A percentile compares a stretch with the other conserved stretches of the same genome.
These are phyloP conservation scores for Oryza glumipatula DNA, from an alignment of 176 grass and related monocot species.

Conservation along the genomic window DNA sequence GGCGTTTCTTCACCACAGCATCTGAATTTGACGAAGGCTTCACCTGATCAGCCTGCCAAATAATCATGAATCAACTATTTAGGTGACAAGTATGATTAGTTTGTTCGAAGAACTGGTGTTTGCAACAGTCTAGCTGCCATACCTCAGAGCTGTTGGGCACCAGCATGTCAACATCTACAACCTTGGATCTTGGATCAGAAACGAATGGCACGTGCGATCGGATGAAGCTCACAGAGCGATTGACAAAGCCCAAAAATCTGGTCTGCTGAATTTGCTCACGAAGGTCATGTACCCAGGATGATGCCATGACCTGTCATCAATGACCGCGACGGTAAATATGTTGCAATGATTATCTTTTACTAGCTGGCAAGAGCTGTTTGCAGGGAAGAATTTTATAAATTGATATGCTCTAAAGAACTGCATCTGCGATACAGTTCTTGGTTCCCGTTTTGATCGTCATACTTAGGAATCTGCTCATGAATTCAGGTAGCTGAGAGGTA, in stretches of 20 bases:
- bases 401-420: background rate
- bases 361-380: background rate
- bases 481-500: slow-evolving; percentile 33
- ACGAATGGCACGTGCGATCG: slow-evolving; percentile 72
- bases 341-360: slow-evolving; percentile 12
- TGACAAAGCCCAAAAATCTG: slow-evolving; percentile 76
- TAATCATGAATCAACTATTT: background rate
- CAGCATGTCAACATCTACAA: slow-evolving; percentile 71
- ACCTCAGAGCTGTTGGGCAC: slow-evolving; percentile 45
- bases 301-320: slow-evolving; percentile 64
- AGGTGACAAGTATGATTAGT: background rate
- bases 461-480: slow-evolving; percentile 3
- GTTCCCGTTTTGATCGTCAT: slow-evolving; percentile 26
- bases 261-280: slow-evolving; percentile 74
- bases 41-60: slow-evolving; percentile 37
- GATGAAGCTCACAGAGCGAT: slow-evolving; percentile 73
- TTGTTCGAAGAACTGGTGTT: slow-evolving; percentile 24
- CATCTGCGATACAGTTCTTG: background rate
- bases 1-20: slow-evolving; percentile 40
- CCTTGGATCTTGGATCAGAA: slow-evolving; percentile 75
- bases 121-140: slow-evolving; percentile 29
- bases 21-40: slow-evolving; percentile 28
- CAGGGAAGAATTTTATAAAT: background rate
- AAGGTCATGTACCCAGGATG: slow-evolving; percentile 79
- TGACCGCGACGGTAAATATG: slow-evolving; percentile 22